Percentiles rank a stretch among this genome's conserved stretches.
phyloP scores from a whole-genome alignment of 1,284 basidiomycete genomes.

The Microbotryum saponariae region DNA sequence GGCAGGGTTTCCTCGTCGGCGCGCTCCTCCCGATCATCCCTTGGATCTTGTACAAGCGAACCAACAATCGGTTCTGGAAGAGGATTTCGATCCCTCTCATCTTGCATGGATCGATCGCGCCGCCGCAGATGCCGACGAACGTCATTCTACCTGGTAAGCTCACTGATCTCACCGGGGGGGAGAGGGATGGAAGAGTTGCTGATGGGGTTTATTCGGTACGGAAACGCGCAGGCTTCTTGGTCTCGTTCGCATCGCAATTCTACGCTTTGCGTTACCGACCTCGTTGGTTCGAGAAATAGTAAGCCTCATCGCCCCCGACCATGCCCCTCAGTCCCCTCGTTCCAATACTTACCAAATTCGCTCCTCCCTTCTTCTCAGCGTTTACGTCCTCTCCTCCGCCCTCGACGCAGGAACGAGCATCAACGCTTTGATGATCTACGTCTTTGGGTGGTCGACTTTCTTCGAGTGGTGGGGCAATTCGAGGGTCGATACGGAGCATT shows the following conservation, averaged over 20 bases:
- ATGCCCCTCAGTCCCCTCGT: background rate
- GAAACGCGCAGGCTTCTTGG: constrained; percentile 29
- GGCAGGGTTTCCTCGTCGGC: constrained; percentile 37
- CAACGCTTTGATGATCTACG: constrained; percentile 36
- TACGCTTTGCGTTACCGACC: constrained; percentile 34
- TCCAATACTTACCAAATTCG: background rate
- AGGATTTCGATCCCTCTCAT: constrained; percentile 35
- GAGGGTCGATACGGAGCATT: constrained; percentile 34
- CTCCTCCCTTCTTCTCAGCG: constrained; percentile 7
- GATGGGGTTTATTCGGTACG: background rate
- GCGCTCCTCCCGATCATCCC: constrained; percentile 35
- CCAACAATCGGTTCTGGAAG: constrained; percentile 25
- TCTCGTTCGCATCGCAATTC: constrained; percentile 35
- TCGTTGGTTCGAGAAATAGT: constrained; percentile 38
- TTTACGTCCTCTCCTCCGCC: constrained; percentile 31
- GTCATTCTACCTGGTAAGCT: constrained; percentile 27
- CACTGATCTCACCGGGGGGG: too few relatives aligned
- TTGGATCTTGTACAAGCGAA: constrained; percentile 33
- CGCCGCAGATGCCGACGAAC: constrained; percentile 38
- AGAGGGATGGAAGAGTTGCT: too few relatives aligned
- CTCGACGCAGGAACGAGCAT: constrained; percentile 37
- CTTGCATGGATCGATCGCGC: constrained; percentile 34
- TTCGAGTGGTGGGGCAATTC: constrained; percentile 34
- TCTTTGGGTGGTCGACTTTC: constrained; percentile 30
- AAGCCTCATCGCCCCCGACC: background rate